phyloP scores from a whole-genome alignment of 2,329 filamentous ascomycete species.

The Grosmannia penicillata region DNA sequence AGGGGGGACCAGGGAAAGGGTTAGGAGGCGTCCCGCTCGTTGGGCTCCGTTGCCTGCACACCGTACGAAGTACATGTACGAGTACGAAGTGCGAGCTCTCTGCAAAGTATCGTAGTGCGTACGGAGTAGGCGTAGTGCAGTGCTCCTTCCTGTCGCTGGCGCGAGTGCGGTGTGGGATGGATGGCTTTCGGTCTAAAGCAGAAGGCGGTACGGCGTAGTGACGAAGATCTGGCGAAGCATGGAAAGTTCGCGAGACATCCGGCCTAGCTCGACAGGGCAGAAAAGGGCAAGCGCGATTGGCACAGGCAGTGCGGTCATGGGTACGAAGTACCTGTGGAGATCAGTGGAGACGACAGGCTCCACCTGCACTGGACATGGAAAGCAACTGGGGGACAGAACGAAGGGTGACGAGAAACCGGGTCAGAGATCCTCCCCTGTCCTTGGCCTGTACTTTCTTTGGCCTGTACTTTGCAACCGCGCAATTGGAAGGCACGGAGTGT shows the following conservation, averaged over 20 bases:
- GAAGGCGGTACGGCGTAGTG: slow-evolving; percentile 2
- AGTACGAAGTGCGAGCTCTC: too few relatives aligned
- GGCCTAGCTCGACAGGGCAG: slow-evolving; percentile 1
- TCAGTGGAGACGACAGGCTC: slow-evolving; percentile 1
- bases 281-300: background rate
- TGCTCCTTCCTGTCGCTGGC: too few relatives aligned
- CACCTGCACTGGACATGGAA: slow-evolving; percentile 1
- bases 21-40: background rate
- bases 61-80: background rate
- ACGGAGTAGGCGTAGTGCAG: too few relatives aligned
- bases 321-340: slow-evolving; percentile 2
- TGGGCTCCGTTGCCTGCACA: background rate
- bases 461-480: slow-evolving; percentile 1
- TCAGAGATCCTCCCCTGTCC: background rate
- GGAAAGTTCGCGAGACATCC: slow-evolving; percentile 4
- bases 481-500: too few relatives aligned
- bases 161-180: background rate
- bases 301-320: background rate
- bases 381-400: background rate
- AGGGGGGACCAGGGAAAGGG: background rate
- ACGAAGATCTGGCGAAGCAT: slow-evolving; percentile 1
- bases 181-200: background rate
- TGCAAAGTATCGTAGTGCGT: too few relatives aligned
- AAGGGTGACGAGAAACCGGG: slow-evolving; percentile 2
- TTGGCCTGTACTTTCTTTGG: too few relatives aligned